phyloP scores from a whole-genome alignment of 139 green algal genomes.

The Chlamydomonas sp. region DNA sequence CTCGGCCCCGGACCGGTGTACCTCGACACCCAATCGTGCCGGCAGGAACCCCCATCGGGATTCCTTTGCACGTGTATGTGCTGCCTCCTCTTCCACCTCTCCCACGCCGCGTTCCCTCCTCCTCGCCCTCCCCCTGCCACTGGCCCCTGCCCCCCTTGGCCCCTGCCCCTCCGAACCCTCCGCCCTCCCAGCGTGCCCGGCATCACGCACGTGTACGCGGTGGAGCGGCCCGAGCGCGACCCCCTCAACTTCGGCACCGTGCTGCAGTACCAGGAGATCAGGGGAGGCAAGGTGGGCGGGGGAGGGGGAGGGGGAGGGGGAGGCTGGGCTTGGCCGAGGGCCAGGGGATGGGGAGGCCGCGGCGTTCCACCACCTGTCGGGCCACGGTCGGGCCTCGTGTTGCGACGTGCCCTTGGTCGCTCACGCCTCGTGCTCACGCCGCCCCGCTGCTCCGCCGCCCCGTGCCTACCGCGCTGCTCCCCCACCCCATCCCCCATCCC shows the following conservation, averaged over 20 bases:
- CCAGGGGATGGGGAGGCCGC: neutral
- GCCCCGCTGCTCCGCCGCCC: too few species aligned
- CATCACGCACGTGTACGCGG: constrained; percentile 48
- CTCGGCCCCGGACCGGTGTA: too few species aligned
- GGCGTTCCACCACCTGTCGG: neutral
- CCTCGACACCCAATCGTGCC: too few species aligned
- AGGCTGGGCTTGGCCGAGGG: neutral
- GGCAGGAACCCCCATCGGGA: too few species aligned
- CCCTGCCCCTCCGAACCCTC: neutral
- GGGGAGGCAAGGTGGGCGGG: constrained; percentile 28
- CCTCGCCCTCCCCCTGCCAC: neutral
- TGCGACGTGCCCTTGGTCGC: neutral
- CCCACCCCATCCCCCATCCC: too few species aligned
- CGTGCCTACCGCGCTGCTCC: too few species aligned
- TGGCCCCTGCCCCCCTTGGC: neutral
- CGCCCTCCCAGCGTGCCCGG: constrained; percentile 35
- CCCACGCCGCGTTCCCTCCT: neutral
- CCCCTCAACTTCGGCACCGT: constrained; percentile 53
- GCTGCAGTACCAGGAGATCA: constrained; percentile 55
- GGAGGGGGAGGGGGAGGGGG: neutral
- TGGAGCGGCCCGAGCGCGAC: constrained; percentile 10
- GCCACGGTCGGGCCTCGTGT: neutral
- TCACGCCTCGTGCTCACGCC: too few species aligned
- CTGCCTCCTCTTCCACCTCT: neutral
- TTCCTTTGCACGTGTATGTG: neutral